Base-by-base conservation (phyloP, 2,329 filamentous ascomycete species). In the Hypoxylon sp. region DNA sequence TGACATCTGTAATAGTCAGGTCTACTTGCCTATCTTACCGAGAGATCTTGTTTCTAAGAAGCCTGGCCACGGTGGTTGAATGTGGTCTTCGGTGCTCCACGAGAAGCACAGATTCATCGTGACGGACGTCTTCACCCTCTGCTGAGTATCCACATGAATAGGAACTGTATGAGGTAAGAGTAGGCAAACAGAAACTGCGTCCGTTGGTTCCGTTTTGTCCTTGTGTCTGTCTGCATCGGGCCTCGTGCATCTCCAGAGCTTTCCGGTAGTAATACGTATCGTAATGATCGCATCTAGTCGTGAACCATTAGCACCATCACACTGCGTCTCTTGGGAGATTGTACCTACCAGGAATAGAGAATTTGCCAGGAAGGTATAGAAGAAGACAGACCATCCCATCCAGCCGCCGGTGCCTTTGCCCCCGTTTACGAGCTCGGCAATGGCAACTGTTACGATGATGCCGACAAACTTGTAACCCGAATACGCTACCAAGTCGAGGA, bases 391-490 rank as follows among this genome's bases (percentile, higher is more conserved):
- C 93, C 94, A 98, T 68, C 92, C 91, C 48, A 92, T 80, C 91
- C 90, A 96, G 51, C 92, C 90, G 46, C 93, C 89, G 2, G 92
- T 95, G 18, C 94, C 90, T 69, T 88, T 86, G 40, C 92, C 89
- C 10, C 87, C 86, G 54, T 89, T 96, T 64, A 91, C 77, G 13
- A 92, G 82, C 74, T 96, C 91, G 13, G 91, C 88, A 15, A 94
- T 78, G 10, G 90, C 83, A 61, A 98, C 86, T 0, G 93, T 97
- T 46, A 91, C 83, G 60, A 99, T 99, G 67, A 97, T 92, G 26
- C 94, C 95, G 23, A 99, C 94, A 71, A 99, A 99, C 76, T 99
- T 99, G 79, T 99, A 99, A 17, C 96, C 96, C 2, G 90, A 94
- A 78, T 99, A 99, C 4, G 96, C 96, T 50, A 99, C 89, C 47